These are phyloP conservation scores for Aspergillus kassunensis DNA, from an alignment of 495 filamentous ascomycete genomes.

Conservation along the genomic window DNA sequence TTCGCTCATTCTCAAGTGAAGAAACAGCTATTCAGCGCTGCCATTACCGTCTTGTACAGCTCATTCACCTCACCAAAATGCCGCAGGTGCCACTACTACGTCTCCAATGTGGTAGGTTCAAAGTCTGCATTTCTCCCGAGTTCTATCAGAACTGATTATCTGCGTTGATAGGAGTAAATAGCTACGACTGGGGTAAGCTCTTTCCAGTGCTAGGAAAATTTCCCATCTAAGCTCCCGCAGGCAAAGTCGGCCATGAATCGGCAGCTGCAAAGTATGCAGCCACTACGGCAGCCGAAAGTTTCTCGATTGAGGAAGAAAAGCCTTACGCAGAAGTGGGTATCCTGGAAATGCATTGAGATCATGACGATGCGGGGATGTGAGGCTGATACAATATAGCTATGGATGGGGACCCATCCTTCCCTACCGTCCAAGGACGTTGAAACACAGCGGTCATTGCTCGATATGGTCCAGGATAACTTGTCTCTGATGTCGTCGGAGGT, in stretches of 20 bases:
- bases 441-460: conserved; percentile 82
- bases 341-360: conserved; percentile 16
- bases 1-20: conserved; percentile 6
- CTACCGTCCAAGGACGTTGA: conserved; percentile 85
- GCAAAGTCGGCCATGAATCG: conserved; percentile 73
- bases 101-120: conserved; percentile 82
- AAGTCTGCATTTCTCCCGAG: too few relatives aligned
- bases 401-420: conserved; percentile 98
- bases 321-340: conserved; percentile 74
- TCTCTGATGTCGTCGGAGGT: conserved; percentile 71
- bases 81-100: conserved; percentile 75
- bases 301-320: conserved; percentile 73
- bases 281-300: conserved; percentile 63
- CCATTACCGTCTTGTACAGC: background rate
- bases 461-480: conserved; percentile 84
- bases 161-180: conserved; percentile 69
- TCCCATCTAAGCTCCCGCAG: conserved; percentile 32
- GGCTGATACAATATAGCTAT: conserved; percentile 56
- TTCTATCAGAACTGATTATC: conserved; percentile 8
- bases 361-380: conserved; percentile 16
- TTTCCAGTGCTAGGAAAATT: conserved; percentile 13
- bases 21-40: background rate
- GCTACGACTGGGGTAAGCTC: conserved; percentile 88
- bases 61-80: conserved; percentile 45
- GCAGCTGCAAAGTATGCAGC: conserved; percentile 71